A percentile compares a stretch with the other conserved stretches of the same genome.
phyloP scores from a whole-genome alignment of 768 basidiomycete genomes.

The Auriscalpium orientale region DNA sequence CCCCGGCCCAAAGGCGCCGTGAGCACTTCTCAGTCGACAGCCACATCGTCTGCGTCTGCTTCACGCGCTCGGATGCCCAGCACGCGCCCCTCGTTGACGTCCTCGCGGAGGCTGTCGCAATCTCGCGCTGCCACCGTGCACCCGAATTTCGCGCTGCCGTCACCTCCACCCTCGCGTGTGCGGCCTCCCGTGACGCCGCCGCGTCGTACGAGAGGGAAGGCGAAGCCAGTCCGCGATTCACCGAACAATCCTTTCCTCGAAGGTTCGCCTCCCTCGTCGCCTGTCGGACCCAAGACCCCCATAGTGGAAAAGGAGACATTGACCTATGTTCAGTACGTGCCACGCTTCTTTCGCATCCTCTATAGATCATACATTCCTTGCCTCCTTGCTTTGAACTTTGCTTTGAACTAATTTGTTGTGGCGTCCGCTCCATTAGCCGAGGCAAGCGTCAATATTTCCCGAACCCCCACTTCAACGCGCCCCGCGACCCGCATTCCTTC shows the following conservation, averaged over 20 bases:
- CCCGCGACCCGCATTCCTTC: conserved; percentile 5
- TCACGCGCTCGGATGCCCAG: not conserved
- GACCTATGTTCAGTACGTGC: conserved; percentile 15
- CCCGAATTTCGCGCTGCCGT: conserved; percentile 9
- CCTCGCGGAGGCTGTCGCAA: conserved; percentile 10
- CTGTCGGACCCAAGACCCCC: conserved; percentile 12
- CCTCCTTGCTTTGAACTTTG: not conserved
- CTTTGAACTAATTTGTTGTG: not conserved
- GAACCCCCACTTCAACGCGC: conserved; percentile 13
- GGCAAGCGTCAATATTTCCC: conserved; percentile 12
- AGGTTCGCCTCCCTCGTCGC: conserved; percentile 13
- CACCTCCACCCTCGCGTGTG: conserved; percentile 13
- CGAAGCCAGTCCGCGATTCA: conserved; percentile 15
- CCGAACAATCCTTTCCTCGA: conserved; percentile 16
- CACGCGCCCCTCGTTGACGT: conserved; percentile 2
- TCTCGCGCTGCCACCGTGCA: conserved; percentile 12
- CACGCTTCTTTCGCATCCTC: not conserved
- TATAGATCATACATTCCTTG: not conserved
- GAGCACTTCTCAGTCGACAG: not conserved
- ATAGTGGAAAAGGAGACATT: conserved; percentile 8
- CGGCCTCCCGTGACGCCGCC: conserved; percentile 13
- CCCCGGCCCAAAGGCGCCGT: not conserved
- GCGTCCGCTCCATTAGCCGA: conserved; percentile 4
- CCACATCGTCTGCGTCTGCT: not conserved
- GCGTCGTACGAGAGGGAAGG: conserved; percentile 4